A percentile compares a stretch with the other conserved stretches of the same genome.
Conservation (phyloP, 2,329 filamentous ascomycete species). For the Metarhizium album region DNA sequence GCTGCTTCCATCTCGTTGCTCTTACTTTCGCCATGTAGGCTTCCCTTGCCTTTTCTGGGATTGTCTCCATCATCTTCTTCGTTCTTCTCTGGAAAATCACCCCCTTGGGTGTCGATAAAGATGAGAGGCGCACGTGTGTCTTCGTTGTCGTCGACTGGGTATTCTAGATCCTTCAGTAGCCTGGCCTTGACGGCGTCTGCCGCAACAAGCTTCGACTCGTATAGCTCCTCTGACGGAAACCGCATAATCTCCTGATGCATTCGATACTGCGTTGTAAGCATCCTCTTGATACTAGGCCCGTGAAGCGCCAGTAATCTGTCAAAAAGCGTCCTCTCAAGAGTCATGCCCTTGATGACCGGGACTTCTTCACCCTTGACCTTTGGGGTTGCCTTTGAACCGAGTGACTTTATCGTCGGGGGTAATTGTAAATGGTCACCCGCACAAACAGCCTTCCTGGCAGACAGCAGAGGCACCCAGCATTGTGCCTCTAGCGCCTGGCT, state of each 20-base stretch:
- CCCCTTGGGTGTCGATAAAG: conserved; percentile 94
- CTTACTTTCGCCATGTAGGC: conserved; percentile 54
- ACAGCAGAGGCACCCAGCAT: conserved; percentile 85
- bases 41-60: conserved; percentile 33
- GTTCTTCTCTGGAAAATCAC: conserved; percentile 74
- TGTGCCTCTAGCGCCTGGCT: conserved; percentile 93
- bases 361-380: conserved; percentile 25
- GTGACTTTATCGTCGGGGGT: conserved; percentile 85
- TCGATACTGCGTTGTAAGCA: conserved; percentile 94
- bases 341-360: conserved; percentile 38
- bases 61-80: conserved; percentile 55
- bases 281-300: conserved; percentile 74
- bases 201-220: conserved; percentile 71
- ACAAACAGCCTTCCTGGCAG: conserved; percentile 73
- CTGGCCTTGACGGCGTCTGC: conserved; percentile 67
- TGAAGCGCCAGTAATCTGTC: conserved; percentile 77
- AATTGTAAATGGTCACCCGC: conserved; percentile 92
- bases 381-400: conserved; percentile 39
- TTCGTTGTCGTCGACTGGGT: conserved; percentile 68
- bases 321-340: conserved; percentile 84
- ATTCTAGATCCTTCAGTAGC: conserved; percentile 66
- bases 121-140: conserved; percentile 81
- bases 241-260: conserved; percentile 97
- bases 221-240: conserved; percentile 83
- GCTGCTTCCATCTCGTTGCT: conserved; percentile 85